Evolutionary conservation across 768 basidiomycete genomes (phyloP).

Genomic region (Panaeolus cyanescens): DNA sequence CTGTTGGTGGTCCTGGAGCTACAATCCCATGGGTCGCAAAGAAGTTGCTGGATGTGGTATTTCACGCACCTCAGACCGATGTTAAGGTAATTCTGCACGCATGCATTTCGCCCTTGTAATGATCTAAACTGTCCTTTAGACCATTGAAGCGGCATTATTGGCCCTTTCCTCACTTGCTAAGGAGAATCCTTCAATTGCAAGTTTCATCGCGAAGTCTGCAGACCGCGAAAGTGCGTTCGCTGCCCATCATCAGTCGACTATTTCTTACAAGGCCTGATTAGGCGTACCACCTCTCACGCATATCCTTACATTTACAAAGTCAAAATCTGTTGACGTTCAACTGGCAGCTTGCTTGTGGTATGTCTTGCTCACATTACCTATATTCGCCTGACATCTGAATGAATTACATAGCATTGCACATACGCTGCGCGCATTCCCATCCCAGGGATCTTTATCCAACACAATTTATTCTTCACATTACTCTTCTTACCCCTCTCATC

Average conservation of each 20-base stretch:
- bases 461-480: conserved; percentile 3
- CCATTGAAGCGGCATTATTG: conserved; percentile 64
- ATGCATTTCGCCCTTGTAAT: background rate
- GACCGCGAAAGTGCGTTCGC: conserved; percentile 39
- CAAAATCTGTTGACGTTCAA: conserved; percentile 61
- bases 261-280: conserved; percentile 7
- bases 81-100: conserved; percentile 42
- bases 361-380: conserved; percentile 7
- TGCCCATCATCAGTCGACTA: background rate
- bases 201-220: conserved; percentile 43
- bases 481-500: conserved; percentile 9
- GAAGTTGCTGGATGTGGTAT: conserved; percentile 46
- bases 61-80: conserved; percentile 37
- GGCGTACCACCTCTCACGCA: conserved; percentile 42
- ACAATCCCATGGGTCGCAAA: conserved; percentile 57
- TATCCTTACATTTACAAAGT: conserved; percentile 56
- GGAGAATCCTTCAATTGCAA: conserved; percentile 59
- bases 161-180: conserved; percentile 69
- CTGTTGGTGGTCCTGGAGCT: conserved; percentile 33
- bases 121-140: conserved; percentile 30
- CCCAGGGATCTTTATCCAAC: conserved; percentile 1
- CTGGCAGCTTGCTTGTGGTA: conserved; percentile 74
- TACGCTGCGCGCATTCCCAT: conserved; percentile 52
- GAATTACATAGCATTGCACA: conserved; percentile 52
- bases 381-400: background rate